Conservation (phyloP, 495 filamentous ascomycete species). For the Daldinia concentrica region DNA sequence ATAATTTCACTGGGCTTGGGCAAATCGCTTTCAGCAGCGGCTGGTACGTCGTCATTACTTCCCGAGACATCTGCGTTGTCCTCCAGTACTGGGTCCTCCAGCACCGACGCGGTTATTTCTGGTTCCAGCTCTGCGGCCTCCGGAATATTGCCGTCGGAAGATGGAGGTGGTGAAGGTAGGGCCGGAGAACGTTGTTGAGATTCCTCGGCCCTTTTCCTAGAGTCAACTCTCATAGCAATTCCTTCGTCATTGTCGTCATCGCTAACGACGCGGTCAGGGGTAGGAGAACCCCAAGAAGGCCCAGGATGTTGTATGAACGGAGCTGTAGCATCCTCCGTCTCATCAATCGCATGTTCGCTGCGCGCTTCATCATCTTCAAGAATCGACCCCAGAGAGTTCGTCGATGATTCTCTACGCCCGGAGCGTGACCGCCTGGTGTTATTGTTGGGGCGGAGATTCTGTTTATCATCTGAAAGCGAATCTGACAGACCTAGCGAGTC, state of each 20-base stretch:
- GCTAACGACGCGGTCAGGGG: conserved; percentile 11
- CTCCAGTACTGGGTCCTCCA: background rate
- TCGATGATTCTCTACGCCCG: conserved; percentile 7
- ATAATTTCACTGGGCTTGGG: conserved; percentile 8
- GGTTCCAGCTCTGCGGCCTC: background rate
- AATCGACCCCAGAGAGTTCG: conserved; percentile 36
- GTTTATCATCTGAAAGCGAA: conserved; percentile 5
- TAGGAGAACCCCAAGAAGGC: conserved; percentile 33
- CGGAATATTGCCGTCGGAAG: background rate
- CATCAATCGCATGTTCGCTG: background rate
- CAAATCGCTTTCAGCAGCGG: background rate
- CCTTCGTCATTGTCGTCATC: conserved; percentile 42
- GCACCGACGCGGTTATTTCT: background rate
- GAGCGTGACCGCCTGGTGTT: background rate
- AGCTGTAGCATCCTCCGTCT: background rate
- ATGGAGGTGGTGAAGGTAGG: background rate
- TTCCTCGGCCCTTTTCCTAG: conserved; percentile 9
- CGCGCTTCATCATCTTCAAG: conserved; percentile 35
- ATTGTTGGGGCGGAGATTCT: background rate
- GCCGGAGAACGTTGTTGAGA: background rate
- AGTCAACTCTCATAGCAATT: conserved; percentile 37
- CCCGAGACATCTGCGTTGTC: background rate
- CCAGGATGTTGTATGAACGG: conserved; percentile 35
- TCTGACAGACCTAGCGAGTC: background rate
- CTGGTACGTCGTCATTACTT: background rate